These are phyloP conservation scores for Arthrinium puccinioides DNA, from an alignment of 2,329 filamentous ascomycete genomes.

Conservation along the genomic window DNA sequence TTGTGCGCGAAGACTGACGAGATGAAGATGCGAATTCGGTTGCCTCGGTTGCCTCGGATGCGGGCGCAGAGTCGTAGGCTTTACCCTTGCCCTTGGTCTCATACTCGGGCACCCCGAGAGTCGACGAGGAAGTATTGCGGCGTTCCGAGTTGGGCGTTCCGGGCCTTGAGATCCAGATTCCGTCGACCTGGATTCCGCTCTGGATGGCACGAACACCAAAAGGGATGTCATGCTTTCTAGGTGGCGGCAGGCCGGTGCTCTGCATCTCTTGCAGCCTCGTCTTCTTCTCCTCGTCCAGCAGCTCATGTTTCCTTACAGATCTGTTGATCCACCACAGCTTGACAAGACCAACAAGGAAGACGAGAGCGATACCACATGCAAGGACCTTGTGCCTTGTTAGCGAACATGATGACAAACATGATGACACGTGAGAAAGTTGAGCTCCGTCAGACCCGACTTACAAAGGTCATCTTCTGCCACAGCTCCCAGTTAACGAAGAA, in stretches of 20 bases:
- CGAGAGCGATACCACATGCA: slow-evolving; percentile 60
- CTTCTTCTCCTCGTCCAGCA: slow-evolving; percentile 60
- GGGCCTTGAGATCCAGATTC: slow-evolving; percentile 66
- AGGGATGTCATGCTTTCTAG: slow-evolving; percentile 56
- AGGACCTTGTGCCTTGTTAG: too few relatives aligned
- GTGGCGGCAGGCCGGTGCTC: slow-evolving; percentile 41
- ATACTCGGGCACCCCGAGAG: slow-evolving; percentile 13
- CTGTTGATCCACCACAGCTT: slow-evolving; percentile 61
- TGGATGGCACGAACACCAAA: slow-evolving; percentile 85
- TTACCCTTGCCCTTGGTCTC: slow-evolving; percentile 19
- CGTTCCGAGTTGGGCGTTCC: slow-evolving; percentile 27
- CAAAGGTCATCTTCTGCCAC: slow-evolving; percentile 88
- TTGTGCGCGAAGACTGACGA: slow-evolving; percentile 13
- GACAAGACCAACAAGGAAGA: slow-evolving; percentile 59
- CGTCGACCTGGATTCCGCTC: slow-evolving; percentile 75
- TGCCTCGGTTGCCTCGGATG: too few relatives aligned
- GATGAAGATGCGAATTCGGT: too few relatives aligned
- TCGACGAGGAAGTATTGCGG: slow-evolving; percentile 15
- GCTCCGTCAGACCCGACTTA: slow-evolving; percentile 53
- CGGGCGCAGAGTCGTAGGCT: slow-evolving; percentile 9
- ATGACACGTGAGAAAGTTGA: background rate
- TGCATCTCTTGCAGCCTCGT: slow-evolving; percentile 45
- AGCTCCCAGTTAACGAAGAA: slow-evolving; percentile 69
- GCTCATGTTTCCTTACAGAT: slow-evolving; percentile 47
- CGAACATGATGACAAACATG: slow-evolving; percentile 10